Base-by-base conservation (phyloP, 805 yeast genomes). In the Wickerhamomyces canadensis region DNA sequence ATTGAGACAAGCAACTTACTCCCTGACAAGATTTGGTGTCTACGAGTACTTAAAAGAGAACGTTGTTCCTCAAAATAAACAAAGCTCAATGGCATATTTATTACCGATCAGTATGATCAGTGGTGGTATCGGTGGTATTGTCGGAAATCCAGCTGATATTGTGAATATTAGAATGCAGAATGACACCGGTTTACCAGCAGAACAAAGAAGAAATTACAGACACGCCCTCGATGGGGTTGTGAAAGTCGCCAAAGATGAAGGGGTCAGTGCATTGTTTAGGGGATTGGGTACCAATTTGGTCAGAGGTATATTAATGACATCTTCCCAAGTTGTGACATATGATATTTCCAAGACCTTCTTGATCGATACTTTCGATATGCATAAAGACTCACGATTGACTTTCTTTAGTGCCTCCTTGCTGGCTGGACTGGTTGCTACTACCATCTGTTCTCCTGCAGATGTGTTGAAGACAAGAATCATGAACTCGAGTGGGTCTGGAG, bases 161-260 rank as follows among this genome's bases (percentile, higher is more conserved):
- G 87, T 84, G 27, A 86, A 86, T 49, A 84, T 86, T 45, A 74
- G 95, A 61, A 86, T 86, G 96, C 96, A 86, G 58, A 86, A 86
- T 57, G 96, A 86, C 54, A 76, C 82, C 6, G 64, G 88, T 0
- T 65, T 84, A 41, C 84, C 88, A 5, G 39, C 60, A 5, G 78
- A 67, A 2, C 69, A 78, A 47, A 72, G 88, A 55, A 72, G 95
- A 57, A 76, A 82, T 54, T 86, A 87, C 57, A 68, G 69, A 35
- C 79, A 87, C 58, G 94, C 93, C 0, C 50, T 86, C 27, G 89
- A 86, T 55, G 96, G 95, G 13, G 59, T 87, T 22, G 51, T 55
- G 36, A 70, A 80, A 46, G 78, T 87, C 34, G 50, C 64, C 7
- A 64, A 56, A 33, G 77, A 78, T 25, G 96, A 87, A 55, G 82